A percentile compares a stretch with the other conserved stretches of the same genome.
Conservation (phyloP, 2,329 filamentous ascomycete species). For the Nothopassalora personata region DNA sequence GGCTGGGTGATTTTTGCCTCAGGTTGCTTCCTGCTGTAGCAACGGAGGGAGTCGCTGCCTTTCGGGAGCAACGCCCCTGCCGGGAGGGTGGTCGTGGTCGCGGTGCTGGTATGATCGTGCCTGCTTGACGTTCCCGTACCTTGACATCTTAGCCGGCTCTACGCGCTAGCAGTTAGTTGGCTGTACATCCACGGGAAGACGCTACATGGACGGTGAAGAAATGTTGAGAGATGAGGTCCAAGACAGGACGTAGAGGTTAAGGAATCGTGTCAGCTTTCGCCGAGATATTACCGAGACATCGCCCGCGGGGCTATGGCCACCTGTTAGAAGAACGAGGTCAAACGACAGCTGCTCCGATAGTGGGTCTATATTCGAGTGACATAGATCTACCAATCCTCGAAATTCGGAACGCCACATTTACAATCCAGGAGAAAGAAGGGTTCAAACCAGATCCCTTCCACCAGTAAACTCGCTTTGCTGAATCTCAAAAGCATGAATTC, state of each 20-base stretch:
- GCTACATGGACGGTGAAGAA: neutral
- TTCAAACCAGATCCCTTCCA: too few species aligned
- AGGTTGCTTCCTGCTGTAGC: neutral
- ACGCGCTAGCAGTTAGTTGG: neutral
- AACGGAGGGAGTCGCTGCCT: neutral
- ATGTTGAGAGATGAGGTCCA: neutral
- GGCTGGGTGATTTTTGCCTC: neutral
- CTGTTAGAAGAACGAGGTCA: too few species aligned
- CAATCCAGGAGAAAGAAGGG: too few species aligned
- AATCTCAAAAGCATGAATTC: too few species aligned
- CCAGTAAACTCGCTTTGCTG: too few species aligned
- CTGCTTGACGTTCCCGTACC: neutral
- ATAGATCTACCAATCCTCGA: too few species aligned
- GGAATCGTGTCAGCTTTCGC: neutral
- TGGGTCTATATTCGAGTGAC: too few species aligned
- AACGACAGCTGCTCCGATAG: too few species aligned
- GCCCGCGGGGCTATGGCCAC: neutral
- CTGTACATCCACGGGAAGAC: neutral
- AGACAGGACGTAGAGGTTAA: neutral
- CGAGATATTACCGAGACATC: neutral
- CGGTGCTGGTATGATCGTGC: neutral
- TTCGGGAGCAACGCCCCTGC: neutral
- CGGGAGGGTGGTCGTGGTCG: neutral
- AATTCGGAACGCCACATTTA: too few species aligned
- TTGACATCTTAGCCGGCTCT: constrained; percentile 1